Conservation (phyloP, 768 basidiomycete genomes). For the Boletus huronensis region DNA sequence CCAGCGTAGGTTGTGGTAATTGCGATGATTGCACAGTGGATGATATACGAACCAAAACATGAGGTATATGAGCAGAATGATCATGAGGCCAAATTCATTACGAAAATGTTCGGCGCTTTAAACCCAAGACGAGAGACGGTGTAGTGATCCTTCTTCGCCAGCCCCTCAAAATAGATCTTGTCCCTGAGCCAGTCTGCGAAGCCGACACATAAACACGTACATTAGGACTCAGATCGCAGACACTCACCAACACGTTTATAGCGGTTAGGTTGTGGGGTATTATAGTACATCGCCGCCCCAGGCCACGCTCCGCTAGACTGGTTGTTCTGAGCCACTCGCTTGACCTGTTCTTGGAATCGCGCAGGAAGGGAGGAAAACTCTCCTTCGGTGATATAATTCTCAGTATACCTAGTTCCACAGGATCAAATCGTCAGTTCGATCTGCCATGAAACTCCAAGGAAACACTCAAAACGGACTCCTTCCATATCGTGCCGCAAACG, state of each 20-base stretch:
- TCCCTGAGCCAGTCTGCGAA: conserved; percentile 74
- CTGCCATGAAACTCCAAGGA: neutral
- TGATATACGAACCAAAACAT: conserved; percentile 8
- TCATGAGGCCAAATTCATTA: conserved; percentile 60
- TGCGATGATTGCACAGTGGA: neutral
- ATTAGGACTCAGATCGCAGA: neutral
- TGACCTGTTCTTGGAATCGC: conserved; percentile 69
- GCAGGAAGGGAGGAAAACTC: conserved; percentile 60
- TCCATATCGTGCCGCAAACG: conserved; percentile 67
- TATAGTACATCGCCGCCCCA: conserved; percentile 37
- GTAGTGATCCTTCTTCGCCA: conserved; percentile 61
- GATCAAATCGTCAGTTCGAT: conserved; percentile 10
- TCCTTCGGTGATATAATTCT: conserved; percentile 59
- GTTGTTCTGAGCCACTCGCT: conserved; percentile 49
- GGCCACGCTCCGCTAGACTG: conserved; percentile 36
- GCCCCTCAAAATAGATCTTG: conserved; percentile 62
- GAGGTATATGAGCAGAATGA: conserved; percentile 4
- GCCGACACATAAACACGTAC: neutral
- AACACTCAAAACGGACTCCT: conserved; percentile 53
- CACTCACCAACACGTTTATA: conserved; percentile 63
- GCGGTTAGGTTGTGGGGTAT: conserved; percentile 45
- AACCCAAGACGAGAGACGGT: conserved; percentile 61
- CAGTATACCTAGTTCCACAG: conserved; percentile 53
- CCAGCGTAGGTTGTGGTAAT: neutral
- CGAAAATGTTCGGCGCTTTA: conserved; percentile 74